phyloP scores from a whole-genome alignment of 768 basidiomycete species.

The Boletus vermiculosoides region DNA sequence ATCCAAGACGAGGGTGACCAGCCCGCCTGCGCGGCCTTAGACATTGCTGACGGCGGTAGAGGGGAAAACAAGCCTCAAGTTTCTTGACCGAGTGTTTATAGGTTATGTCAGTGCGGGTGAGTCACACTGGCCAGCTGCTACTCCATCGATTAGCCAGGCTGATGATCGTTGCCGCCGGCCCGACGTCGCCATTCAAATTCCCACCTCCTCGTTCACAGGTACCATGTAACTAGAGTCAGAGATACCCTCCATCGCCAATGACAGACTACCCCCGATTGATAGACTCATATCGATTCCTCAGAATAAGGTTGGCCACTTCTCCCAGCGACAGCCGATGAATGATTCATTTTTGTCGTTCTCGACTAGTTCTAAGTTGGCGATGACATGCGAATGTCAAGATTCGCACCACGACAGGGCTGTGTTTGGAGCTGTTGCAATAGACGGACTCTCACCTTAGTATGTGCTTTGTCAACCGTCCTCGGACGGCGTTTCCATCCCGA shows the following conservation, averaged over 20 bases:
- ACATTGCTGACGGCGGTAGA: constrained; percentile 6
- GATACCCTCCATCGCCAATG: not conserved
- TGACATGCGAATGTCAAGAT: not conserved
- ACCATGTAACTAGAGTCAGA: not conserved
- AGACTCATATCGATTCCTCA: not conserved
- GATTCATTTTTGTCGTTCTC: not conserved
- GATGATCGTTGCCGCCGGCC: not conserved
- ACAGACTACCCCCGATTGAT: not conserved
- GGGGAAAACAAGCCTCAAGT: not conserved
- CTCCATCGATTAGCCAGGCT: not conserved
- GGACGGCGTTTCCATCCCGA: not conserved
- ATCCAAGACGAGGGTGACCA: constrained; percentile 87
- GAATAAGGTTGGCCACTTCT: not conserved
- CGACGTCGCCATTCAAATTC: not conserved
- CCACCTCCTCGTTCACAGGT: not conserved
- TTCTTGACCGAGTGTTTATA: not conserved
- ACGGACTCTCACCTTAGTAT: not conserved
- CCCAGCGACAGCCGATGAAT: not conserved
- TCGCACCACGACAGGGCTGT: not conserved
- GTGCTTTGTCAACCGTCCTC: not conserved
- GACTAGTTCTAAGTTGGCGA: not conserved
- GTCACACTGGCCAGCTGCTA: not conserved
- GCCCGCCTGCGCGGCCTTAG: constrained; percentile 1
- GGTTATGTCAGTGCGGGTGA: not conserved
- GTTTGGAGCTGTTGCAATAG: not conserved